phyloP scores from a whole-genome alignment of 495 filamentous ascomycete species.

The Tuber indicum region DNA sequence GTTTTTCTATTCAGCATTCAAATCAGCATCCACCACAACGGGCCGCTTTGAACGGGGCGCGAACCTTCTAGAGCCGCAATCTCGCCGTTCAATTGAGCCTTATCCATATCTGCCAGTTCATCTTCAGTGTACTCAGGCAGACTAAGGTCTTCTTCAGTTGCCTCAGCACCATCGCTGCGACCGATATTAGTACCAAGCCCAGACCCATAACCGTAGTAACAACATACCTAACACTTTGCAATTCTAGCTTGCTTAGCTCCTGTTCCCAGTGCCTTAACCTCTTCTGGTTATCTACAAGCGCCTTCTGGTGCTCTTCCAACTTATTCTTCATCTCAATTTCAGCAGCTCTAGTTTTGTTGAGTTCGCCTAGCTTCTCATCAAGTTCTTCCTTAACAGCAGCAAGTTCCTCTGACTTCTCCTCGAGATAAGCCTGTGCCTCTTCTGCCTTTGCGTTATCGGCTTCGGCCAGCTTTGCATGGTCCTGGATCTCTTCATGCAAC shows the following conservation, averaged over 20 bases:
- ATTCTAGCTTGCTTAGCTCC: conserved; percentile 68
- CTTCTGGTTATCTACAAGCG: conserved; percentile 78
- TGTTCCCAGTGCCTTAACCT: conserved; percentile 77
- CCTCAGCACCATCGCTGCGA: conserved; percentile 26
- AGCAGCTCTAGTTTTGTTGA: conserved; percentile 80
- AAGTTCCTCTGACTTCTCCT: conserved; percentile 73
- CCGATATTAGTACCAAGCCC: conserved; percentile 4
- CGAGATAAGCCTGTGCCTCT: conserved; percentile 74
- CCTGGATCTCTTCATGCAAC: conserved; percentile 66
- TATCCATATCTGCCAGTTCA: conserved; percentile 88
- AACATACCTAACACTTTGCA: conserved; percentile 62
- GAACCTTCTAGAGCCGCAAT: conserved; percentile 72
- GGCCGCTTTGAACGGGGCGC: background rate
- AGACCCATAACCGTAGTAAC: background rate
- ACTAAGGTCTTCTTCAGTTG: conserved; percentile 47
- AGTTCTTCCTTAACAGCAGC: conserved; percentile 72
- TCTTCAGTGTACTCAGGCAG: conserved; percentile 79
- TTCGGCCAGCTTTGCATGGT: conserved; percentile 67
- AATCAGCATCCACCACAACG: background rate
- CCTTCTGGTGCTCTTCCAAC: conserved; percentile 90
- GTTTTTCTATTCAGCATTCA: conserved; percentile 56
- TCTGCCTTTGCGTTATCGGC: conserved; percentile 68
- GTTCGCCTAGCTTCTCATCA: conserved; percentile 74
- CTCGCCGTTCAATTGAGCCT: conserved; percentile 73
- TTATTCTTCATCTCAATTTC: conserved; percentile 99